Conservation (phyloP, 1,139 yeast species). For the Hemisphaericaspora lyxosophila region DNA sequence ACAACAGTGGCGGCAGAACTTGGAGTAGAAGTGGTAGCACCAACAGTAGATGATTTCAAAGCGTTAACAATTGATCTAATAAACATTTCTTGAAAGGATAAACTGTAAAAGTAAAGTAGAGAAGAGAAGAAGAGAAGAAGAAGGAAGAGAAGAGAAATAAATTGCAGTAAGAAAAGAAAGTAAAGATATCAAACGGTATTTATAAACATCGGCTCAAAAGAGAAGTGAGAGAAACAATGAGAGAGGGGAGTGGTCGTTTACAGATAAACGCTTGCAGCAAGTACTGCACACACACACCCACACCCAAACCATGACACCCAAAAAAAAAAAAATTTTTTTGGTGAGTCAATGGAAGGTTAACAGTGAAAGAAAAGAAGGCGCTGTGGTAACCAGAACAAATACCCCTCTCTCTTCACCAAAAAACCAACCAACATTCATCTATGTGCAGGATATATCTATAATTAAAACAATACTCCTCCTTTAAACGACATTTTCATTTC, state of each 20-base stretch:
- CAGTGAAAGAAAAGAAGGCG: too few species aligned
- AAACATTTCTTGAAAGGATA: background rate
- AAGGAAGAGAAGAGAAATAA: background rate
- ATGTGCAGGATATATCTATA: background rate
- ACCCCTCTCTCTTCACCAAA: background rate
- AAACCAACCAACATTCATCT: background rate
- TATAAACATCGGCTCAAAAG: background rate
- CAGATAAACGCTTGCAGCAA: too few species aligned
- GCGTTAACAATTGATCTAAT: conserved; percentile 1
- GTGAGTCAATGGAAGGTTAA: too few species aligned
- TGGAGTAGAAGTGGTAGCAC: background rate
- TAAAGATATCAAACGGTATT: background rate
- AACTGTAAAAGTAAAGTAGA: background rate
- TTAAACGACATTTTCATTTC: conserved; percentile 1
- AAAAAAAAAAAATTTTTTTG: too few species aligned
- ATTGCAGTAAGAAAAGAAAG: too few species aligned
- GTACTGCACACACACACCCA: too few species aligned
- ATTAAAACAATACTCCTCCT: conserved; percentile 1
- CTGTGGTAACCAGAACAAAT: too few species aligned
- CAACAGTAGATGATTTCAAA: background rate
- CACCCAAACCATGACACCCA: too few species aligned
- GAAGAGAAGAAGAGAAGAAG: background rate
- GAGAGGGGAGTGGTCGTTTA: too few species aligned
- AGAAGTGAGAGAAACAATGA: background rate
- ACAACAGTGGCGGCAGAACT: background rate